phyloP scores from a whole-genome alignment of 306 rosid genomes.

The Quercus mongolica region DNA sequence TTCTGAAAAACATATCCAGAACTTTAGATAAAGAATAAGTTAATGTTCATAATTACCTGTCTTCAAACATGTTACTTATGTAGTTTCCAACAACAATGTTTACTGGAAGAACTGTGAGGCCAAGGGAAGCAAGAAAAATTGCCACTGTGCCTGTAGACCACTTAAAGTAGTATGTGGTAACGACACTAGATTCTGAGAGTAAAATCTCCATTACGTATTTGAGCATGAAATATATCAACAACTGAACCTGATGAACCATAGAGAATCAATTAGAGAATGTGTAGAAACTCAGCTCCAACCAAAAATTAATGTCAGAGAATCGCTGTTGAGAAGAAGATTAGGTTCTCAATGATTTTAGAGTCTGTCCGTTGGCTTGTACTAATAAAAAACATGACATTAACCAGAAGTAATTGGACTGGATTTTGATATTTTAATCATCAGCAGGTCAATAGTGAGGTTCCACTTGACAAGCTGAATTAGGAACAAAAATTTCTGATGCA shows the following conservation, averaged over 20 bases:
- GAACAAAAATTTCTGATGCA: background rate
- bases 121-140: conserved; percentile 87
- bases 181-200: conserved; percentile 91
- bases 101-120: conserved; percentile 93
- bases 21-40: background rate
- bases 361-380: background rate
- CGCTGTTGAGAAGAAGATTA: background rate
- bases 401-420: background rate
- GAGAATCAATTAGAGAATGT: conserved; percentile 32
- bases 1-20: conserved; percentile 11
- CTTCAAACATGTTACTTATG: conserved; percentile 97
- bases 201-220: conserved; percentile 93
- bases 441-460: background rate
- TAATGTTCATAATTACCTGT: conserved; percentile 54
- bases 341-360: background rate
- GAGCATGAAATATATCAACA: conserved; percentile 98
- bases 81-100: conserved; percentile 86
- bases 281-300: conserved; percentile 15
- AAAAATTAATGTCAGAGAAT: background rate
- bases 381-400: background rate
- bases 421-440: background rate
- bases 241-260: conserved; percentile 58
- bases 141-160: conserved; percentile 96
- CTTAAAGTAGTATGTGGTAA: conserved; percentile 84
- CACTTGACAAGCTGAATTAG: conserved; percentile 5